phyloP scores from a whole-genome alignment of 495 filamentous ascomycete genomes.

The Peziza echinospora region DNA sequence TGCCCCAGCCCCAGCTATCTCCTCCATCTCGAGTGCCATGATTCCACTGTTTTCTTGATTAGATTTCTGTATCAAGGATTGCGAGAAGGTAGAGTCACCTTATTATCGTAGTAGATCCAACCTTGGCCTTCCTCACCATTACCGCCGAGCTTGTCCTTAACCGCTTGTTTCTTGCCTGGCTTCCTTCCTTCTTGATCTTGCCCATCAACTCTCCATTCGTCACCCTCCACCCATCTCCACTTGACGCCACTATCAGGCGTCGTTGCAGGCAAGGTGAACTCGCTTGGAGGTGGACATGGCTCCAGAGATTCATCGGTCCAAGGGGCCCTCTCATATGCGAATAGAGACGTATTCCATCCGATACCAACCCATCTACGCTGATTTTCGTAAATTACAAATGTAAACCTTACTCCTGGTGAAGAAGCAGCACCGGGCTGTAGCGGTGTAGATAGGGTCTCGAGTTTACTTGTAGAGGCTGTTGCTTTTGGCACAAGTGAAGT shows the following conservation, averaged over 20 bases:
- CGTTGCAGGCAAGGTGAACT: conserved; percentile 73
- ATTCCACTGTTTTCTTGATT: conserved; percentile 43
- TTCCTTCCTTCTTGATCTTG: conserved; percentile 30
- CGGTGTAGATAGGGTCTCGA: too few species aligned
- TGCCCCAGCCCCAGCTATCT: conserved; percentile 93
- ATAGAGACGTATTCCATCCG: conserved; percentile 79
- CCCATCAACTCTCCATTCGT: conserved; percentile 76
- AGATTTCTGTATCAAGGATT: conserved; percentile 7
- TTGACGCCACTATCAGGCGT: conserved; percentile 48
- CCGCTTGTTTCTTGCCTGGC: conserved; percentile 20
- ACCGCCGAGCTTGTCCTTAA: conserved; percentile 21
- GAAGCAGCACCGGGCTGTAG: background rate
- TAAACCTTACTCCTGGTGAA: conserved; percentile 65
- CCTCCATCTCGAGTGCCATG: conserved; percentile 58
- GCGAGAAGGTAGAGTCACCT: conserved; percentile 30
- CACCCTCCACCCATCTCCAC: conserved; percentile 75
- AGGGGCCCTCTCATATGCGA: conserved; percentile 65
- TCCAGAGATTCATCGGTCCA: conserved; percentile 97
- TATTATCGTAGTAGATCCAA: conserved; percentile 98
- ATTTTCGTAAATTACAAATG: conserved; percentile 90
- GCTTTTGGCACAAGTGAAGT: background rate
- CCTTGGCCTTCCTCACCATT: conserved; percentile 40
- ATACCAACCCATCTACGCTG: conserved; percentile 87
- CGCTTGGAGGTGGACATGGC: conserved; percentile 47
- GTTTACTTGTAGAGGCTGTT: background rate